phyloP scores from a whole-genome alignment of 2,329 filamentous ascomycete species.

The Xylaria digitata region DNA sequence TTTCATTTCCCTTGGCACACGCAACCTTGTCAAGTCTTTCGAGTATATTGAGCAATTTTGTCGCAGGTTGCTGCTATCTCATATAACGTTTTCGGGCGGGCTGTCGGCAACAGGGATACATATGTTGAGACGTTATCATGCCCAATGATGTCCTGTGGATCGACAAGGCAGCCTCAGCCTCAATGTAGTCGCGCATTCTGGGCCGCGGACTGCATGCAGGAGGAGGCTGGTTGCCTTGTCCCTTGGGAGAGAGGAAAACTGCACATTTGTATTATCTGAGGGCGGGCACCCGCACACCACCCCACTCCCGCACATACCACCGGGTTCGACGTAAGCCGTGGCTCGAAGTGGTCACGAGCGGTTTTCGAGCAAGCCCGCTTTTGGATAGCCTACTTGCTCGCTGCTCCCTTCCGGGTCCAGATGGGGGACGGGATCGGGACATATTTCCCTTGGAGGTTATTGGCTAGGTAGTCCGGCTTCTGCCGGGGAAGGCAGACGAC shows the following conservation, averaged over 20 bases:
- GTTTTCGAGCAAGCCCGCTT: conserved; percentile 12
- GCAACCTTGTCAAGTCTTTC: conserved; percentile 3
- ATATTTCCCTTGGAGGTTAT: conserved; percentile 12
- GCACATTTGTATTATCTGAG: conserved; percentile 20
- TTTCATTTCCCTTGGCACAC: conserved; percentile 16
- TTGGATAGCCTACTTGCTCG: conserved; percentile 1
- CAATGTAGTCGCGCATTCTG: conserved; percentile 24
- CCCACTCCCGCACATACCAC: conserved; percentile 23
- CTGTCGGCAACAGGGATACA: conserved; percentile 23
- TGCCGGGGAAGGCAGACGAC: conserved; percentile 5
- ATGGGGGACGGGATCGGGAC: not conserved
- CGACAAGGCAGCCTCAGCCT: conserved; percentile 36
- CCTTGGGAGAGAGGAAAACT: conserved; percentile 11
- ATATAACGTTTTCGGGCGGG: conserved; percentile 28
- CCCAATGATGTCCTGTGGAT: conserved; percentile 29
- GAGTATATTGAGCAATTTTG: conserved; percentile 5
- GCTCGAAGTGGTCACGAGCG: conserved; percentile 21
- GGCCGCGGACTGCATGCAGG: conserved; percentile 27
- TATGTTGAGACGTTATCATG: conserved; percentile 3
- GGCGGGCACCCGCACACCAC: conserved; percentile 12
- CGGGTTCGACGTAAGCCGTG: conserved; percentile 12
- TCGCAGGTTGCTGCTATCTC: not conserved
- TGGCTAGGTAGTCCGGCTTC: conserved; percentile 11
- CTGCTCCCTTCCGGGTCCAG: not conserved
- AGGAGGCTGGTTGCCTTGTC: conserved; percentile 28